Percentiles rank a stretch among this genome's conserved stretches.
phyloP scores from a whole-genome alignment of 1,284 basidiomycete genomes.

The Leccinum subfulvum region DNA sequence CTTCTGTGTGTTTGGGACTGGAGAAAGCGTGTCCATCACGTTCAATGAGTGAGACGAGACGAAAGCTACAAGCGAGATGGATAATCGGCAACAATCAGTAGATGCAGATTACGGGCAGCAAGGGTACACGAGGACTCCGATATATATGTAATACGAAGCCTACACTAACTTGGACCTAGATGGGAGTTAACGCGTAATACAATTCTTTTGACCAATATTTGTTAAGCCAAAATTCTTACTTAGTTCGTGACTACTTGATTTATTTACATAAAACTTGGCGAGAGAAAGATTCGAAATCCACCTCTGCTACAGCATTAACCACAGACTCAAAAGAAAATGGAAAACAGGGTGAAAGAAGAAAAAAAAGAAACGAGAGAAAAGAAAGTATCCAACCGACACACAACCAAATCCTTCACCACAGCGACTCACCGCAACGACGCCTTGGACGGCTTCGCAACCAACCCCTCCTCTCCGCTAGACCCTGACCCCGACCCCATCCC shows the following conservation, averaged over 20 bases:
- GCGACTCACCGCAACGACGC: slow-evolving; percentile 16
- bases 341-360: not conserved
- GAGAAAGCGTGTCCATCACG: not conserved
- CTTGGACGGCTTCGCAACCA: slow-evolving; percentile 19
- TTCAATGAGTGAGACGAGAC: not conserved
- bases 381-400: not conserved
- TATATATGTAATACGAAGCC: not conserved
- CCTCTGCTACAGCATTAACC: too few species aligned
- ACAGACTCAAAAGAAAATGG: too few species aligned
- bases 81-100: not conserved
- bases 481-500: too few species aligned
- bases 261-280: not conserved
- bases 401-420: not conserved
- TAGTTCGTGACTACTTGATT: not conserved
- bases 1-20: not conserved
- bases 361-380: not conserved
- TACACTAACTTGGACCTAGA: not conserved
- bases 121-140: not conserved
- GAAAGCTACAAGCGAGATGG: not conserved
- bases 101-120: not conserved
- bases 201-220: slow-evolving; percentile 2
- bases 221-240: slow-evolving; percentile 6
- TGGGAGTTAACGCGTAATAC: not conserved
- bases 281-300: too few species aligned
- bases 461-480: slow-evolving; percentile 9